A percentile compares a stretch with the other conserved stretches of the same genome.
Conservation (phyloP, 2,329 filamentous ascomycete genomes). For the Sporothrix mexicana region DNA sequence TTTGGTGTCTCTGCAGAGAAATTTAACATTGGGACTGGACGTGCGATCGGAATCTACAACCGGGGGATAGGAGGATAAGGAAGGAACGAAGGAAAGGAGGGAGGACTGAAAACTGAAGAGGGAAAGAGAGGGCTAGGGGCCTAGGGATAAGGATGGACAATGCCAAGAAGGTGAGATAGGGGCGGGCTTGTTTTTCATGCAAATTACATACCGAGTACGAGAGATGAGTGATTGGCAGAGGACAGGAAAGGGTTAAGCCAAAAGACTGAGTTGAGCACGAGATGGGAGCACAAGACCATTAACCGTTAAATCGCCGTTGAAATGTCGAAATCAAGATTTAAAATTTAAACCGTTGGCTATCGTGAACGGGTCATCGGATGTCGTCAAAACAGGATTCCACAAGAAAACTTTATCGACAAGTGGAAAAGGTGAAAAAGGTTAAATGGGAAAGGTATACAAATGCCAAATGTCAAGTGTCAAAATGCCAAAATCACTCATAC, state of each 20-base stretch:
- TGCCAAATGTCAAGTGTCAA: too few relatives aligned
- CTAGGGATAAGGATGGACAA: slow-evolving; percentile 17
- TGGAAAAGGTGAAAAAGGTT: neutral
- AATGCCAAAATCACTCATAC: too few relatives aligned
- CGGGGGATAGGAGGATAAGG: neutral
- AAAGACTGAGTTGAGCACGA: too few relatives aligned
- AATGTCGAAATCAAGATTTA: neutral
- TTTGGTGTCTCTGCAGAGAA: neutral
- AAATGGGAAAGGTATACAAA: neutral
- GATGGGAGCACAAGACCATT: too few relatives aligned
- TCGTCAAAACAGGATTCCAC: neutral
- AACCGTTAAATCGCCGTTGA: too few relatives aligned
- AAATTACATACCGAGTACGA: neutral
- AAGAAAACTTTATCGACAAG: neutral
- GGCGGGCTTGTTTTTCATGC: slow-evolving; percentile 9
- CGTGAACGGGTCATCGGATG: neutral
- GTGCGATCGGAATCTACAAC: slow-evolving; percentile 14
- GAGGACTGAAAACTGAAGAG: neutral
- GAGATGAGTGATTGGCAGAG: neutral
- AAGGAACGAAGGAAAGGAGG: neutral
- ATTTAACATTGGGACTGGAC: neutral
- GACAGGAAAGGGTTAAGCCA: too few relatives aligned
- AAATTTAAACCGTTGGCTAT: neutral
- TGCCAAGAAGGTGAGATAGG: neutral
- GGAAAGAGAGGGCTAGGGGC: neutral